Base-by-base conservation (phyloP, 768 basidiomycete species). In the Xerocomus potaroensis region DNA sequence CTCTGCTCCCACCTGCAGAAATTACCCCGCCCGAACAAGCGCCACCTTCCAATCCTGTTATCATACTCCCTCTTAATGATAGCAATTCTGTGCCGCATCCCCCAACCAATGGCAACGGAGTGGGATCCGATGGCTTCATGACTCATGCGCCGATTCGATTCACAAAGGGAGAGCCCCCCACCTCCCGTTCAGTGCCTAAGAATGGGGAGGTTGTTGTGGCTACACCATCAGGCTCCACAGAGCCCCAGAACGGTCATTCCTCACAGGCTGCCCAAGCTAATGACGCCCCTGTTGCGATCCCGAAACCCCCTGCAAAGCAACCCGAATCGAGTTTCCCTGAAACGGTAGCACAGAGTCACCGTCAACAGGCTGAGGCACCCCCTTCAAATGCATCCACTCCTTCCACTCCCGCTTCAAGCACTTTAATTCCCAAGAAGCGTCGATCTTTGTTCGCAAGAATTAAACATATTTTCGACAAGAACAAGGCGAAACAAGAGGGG, bases 391-490 rank as follows among this genome's bases (percentile, higher is more conserved):
- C 19, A 8, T 16, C 58, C 24, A 24, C 64, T 12, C 11, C 47
- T 8, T 57, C 66, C 22, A 58, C 62, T 7, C 52, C 65, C 3
- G 55, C 72, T 22, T 70, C 73, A 8, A 70, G 65, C 18, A 67
- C 71, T 2, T 43, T 54, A 12, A 54, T 52, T n/a, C 63, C 60
- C 14, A 80, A 81, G 69, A 83, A 80, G 59, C 69, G 70, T 36
- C 59, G 64, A 6, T 81, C 81, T 14, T 58, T 83, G 24, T 72
- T 84, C 43, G 74, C 73, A 21, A 81, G 72, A 54, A 57, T 72
- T 42, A 82, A 77, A 57, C 58, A 71, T 32, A 56, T 81, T 6
- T 83, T 84, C 29, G 69, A 78, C 45, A 74, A 72, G 55, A 69
- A 77, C 18, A 75, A 76, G 53, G 61, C 59, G 32, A 65, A 71